phyloP scores from a whole-genome alignment of 108 stramenopile genomes.

The Nitzschia sp. region DNA sequence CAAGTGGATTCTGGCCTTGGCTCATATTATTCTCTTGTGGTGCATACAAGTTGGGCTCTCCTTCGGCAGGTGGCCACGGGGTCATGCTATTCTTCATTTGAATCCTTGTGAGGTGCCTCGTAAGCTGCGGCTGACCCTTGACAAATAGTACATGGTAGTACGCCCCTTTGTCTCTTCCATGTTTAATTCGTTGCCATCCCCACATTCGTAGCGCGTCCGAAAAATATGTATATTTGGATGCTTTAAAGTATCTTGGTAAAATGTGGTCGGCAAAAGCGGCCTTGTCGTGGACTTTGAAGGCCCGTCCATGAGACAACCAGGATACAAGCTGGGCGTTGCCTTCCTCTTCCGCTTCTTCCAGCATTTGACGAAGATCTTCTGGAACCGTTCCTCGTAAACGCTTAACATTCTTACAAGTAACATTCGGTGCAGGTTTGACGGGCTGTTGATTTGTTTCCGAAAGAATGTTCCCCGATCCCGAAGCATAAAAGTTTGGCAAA shows the following conservation, averaged over 20 bases:
- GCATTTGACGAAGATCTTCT: conserved; percentile 31
- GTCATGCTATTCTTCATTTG: conserved; percentile 34
- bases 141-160: conserved; percentile 40
- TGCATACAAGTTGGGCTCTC: conserved; percentile 24
- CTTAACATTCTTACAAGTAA: conserved; percentile 17
- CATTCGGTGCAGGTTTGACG: conserved; percentile 1
- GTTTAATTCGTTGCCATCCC: conserved; percentile 63
- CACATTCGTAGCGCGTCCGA: conserved; percentile 63
- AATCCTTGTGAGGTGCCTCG: conserved; percentile 12
- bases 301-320: conserved; percentile 60
- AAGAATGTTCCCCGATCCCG: conserved; percentile 12
- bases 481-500: conserved; percentile 27
- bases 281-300: conserved; percentile 49
- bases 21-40: too few species aligned
- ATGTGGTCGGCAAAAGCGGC: conserved; percentile 44
- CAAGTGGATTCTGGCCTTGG: too few species aligned
- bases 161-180: conserved; percentile 27
- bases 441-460: conserved; percentile 3
- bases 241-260: conserved; percentile 51
- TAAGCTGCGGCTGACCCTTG: conserved; percentile 20
- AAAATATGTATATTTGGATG: conserved; percentile 30
- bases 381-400: conserved; percentile 27
- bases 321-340: conserved; percentile 30
- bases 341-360: conserved; percentile 26
- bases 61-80: conserved; percentile 8